Evolutionary conservation across 2,329 filamentous ascomycete genomes (phyloP).

Genomic region (Calonectria pteridis): DNA sequence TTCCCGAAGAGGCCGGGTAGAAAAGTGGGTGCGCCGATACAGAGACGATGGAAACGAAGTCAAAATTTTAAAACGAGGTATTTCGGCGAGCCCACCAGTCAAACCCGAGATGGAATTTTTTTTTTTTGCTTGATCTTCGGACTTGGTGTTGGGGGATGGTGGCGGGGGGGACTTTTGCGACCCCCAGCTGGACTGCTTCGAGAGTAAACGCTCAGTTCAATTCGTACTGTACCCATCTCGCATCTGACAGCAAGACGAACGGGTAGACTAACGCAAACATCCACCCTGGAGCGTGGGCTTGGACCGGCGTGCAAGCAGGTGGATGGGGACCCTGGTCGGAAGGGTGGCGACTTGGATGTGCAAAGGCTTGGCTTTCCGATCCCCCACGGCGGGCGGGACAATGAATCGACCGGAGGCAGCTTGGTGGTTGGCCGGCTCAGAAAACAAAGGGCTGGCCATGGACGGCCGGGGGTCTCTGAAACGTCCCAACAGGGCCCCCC

Average conservation of each 20-base stretch:
- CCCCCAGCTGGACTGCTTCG: constrained; percentile 28
- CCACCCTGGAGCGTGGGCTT: constrained; percentile 40
- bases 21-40: constrained; percentile 1
- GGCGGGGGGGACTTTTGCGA: constrained; percentile 38
- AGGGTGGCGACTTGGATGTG: constrained; percentile 42
- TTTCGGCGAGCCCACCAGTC: constrained; percentile 22
- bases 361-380: constrained; percentile 39
- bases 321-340: constrained; percentile 33
- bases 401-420: constrained; percentile 24
- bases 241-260: constrained; percentile 47
- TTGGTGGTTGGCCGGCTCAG: constrained; percentile 34
- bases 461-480: constrained; percentile 45
- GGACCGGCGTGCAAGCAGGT: constrained; percentile 43
- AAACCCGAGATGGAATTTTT: constrained; percentile 32
- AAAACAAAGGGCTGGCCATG: constrained; percentile 36
- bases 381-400: constrained; percentile 35
- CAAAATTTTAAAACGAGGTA: constrained; percentile 19
- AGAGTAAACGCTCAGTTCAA: constrained; percentile 15
- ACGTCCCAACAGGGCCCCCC: constrained; percentile 46
- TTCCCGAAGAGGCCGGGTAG: constrained; percentile 17
- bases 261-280: constrained; percentile 52
- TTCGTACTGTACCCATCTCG: constrained; percentile 41
- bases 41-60: background rate
- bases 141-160: constrained; percentile 15
- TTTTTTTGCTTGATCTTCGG: constrained; percentile 8